Base-by-base conservation (phyloP, 306 rosid species). In the Acacia crassicarpa region DNA sequence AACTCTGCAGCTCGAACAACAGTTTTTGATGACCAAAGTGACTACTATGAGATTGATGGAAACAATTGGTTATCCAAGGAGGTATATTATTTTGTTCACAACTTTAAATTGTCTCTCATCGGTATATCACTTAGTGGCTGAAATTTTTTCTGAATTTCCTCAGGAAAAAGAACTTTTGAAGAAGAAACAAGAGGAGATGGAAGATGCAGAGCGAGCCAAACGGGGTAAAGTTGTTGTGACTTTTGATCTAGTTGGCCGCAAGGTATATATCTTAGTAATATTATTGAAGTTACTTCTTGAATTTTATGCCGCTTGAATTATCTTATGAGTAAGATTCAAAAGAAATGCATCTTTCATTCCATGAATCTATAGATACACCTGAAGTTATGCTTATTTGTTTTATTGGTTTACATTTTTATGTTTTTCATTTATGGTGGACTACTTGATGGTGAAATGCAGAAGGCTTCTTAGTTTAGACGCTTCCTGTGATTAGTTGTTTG, bases 1-100 rank as follows among this genome's bases (percentile, higher is more conserved):
- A 80, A 95, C 76, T 87, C 98, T 67, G 97, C 99, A n/a, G 97
- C 99, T 35, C 94, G 97, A 33, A 95, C 99, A 25, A 90, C 97
- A 46, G 99, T 95, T 80, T 92, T 92, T 63, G 98, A 95, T 88
- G 98, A 95, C 88, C 99, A 95, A 75, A 93, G 98, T 86, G 99
- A 93, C 89, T 93, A 95, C 85, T 93, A 91, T 68, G 98, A 95
- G 91, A 87, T 92, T 75, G 99, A 95, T 75, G 97, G 97, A n/a
- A 95, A 93, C 79, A 89, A 87, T 77, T 95, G 99, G 99, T 83
- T 95, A 87, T 95, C 98, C 25, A 85, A 74, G 80, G 98, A 95
- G 95, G 99, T 93, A 83, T 41, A 43, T 33, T 74, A 25, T 59
- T 80, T 78, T 73, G 71, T 76, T 56, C 51, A 46, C 62, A 59